phyloP scores from a whole-genome alignment of 495 filamentous ascomycete species.

The Tuber indicum region DNA sequence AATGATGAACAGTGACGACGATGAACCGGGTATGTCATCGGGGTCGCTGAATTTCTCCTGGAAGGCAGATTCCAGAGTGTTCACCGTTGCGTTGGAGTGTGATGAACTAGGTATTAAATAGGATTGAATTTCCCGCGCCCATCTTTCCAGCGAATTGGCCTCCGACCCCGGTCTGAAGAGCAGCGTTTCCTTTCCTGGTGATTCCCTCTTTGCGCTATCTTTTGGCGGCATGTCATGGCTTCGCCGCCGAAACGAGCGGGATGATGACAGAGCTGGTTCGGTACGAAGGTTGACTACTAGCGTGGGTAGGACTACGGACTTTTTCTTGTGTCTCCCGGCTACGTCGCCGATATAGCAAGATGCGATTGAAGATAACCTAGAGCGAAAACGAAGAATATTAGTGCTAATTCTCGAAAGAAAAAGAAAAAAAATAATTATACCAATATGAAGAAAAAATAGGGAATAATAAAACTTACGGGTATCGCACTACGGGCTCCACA shows the following conservation, averaged over 20 bases:
- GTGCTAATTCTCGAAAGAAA: background rate
- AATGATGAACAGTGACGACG: conserved; percentile 36
- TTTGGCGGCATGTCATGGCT: conserved; percentile 33
- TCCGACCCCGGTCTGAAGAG: conserved; percentile 34
- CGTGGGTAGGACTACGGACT: conserved; percentile 38
- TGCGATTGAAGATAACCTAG: conserved; percentile 34
- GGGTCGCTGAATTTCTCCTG: conserved; percentile 23
- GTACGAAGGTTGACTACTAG: conserved; percentile 36
- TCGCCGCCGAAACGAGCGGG: conserved; percentile 38
- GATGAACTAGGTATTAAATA: conserved; percentile 21
- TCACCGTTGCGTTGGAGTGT: conserved; percentile 12
- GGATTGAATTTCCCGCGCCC: conserved; percentile 36
- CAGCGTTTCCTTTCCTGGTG: conserved; percentile 22
- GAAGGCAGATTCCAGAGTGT: conserved; percentile 21
- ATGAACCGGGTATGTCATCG: conserved; percentile 20
- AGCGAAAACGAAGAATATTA: conserved; percentile 3
- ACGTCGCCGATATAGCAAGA: conserved; percentile 42
- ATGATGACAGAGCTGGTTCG: conserved; percentile 26
- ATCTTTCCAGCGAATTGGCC: conserved; percentile 26
- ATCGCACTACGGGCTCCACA: conserved; percentile 32
- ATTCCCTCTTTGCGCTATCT: conserved; percentile 25
- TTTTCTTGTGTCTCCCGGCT: conserved; percentile 34
- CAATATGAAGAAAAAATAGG: conserved; percentile 1
- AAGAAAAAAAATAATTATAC: background rate
- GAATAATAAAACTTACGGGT: conserved; percentile 34